phyloP scores from a whole-genome alignment of 2,329 filamentous ascomycete genomes.

The Alternaria gansuensis region DNA sequence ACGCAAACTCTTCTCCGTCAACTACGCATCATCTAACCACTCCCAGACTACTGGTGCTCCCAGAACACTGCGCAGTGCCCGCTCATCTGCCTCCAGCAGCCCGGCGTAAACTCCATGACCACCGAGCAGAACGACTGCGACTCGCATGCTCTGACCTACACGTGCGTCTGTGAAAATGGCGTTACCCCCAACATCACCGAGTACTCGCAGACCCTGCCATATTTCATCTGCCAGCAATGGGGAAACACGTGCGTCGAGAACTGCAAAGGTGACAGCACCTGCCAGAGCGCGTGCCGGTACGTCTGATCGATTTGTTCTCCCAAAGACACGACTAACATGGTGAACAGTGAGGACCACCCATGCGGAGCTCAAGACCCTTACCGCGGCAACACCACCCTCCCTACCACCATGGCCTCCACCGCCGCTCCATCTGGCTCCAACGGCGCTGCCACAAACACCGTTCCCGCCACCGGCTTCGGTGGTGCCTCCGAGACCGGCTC shows the following conservation, averaged over 20 bases:
- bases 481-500: conserved; percentile 31
- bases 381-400: conserved; percentile 65
- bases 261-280: conserved; percentile 67
- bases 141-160: conserved; percentile 69
- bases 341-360: conserved; percentile 65
- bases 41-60: conserved; percentile 69
- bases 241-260: conserved; percentile 71
- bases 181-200: conserved; percentile 75
- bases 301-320: conserved; percentile 5
- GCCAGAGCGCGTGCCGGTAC: conserved; percentile 66
- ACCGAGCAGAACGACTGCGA: conserved; percentile 73
- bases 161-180: conserved; percentile 75
- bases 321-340: conserved; percentile 12
- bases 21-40: conserved; percentile 30
- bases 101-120: conserved; percentile 53
- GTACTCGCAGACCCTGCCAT: conserved; percentile 81
- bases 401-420: conserved; percentile 57
- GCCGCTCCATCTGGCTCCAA: conserved; percentile 46
- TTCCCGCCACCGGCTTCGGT: conserved; percentile 47
- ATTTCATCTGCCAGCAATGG: conserved; percentile 77
- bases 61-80: conserved; percentile 72
- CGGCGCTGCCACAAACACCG: conserved; percentile 37
- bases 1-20: conserved; percentile 41
- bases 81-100: conserved; percentile 73
- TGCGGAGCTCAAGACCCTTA: conserved; percentile 75